Conservation (phyloP, 2,329 filamentous ascomycete genomes). For the Paraphoma chrysanthemicola region DNA sequence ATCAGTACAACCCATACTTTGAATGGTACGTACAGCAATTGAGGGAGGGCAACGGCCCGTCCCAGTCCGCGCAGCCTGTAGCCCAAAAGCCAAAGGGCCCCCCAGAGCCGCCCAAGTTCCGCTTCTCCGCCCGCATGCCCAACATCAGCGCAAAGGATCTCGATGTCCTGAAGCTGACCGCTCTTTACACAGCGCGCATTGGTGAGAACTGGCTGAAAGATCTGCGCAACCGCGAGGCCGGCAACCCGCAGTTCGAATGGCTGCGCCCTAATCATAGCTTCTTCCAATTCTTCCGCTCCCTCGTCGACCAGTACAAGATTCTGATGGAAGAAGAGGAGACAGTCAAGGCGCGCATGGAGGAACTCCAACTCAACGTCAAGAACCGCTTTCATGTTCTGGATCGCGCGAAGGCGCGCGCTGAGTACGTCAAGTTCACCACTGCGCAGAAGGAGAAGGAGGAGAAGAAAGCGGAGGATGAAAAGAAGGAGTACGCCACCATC, state of each 20-base stretch:
- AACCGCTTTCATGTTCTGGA: constrained; percentile 83
- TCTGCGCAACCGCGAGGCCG: constrained; percentile 84
- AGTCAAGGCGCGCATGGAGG: constrained; percentile 73
- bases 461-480: constrained; percentile 83
- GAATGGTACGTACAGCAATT: constrained; percentile 90
- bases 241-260: constrained; percentile 96
- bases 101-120: constrained; percentile 82
- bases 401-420: constrained; percentile 82
- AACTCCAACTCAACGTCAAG: constrained; percentile 75
- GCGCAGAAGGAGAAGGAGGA: constrained; percentile 87
- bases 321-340: constrained; percentile 76
- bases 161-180: constrained; percentile 75
- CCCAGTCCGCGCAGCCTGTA: constrained; percentile 29
- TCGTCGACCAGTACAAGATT: constrained; percentile 92
- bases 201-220: constrained; percentile 91
- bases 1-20: constrained; percentile 89
- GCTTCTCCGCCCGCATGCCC: constrained; percentile 95
- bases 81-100: constrained; percentile 79
- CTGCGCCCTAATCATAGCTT: constrained; percentile 93
- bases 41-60: constrained; percentile 78
- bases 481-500: constrained; percentile 79
- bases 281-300: constrained; percentile 91
- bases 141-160: constrained; percentile 96
- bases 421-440: constrained; percentile 85
- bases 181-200: constrained; percentile 90